phyloP scores from a whole-genome alignment of 1,284 basidiomycete species.

The Sporisorium exsertum region DNA sequence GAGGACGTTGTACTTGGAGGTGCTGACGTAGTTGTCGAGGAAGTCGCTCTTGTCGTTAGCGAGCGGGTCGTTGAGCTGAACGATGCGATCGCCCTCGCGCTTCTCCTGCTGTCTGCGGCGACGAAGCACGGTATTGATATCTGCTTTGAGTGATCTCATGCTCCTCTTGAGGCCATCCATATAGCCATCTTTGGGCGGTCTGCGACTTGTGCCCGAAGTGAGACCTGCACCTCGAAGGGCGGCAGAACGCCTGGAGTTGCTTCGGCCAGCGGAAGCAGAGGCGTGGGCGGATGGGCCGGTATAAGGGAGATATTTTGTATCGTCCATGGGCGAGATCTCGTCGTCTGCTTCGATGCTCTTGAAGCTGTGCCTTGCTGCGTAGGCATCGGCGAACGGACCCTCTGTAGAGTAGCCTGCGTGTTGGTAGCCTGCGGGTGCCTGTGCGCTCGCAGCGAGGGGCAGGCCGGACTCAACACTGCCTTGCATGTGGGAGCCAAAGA shows the following conservation, averaged over 20 bases:
- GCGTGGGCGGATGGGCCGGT: not conserved
- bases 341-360: constrained; percentile 68
- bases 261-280: not conserved
- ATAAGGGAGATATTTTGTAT: constrained; percentile 29
- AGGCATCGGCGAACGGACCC: constrained; percentile 58
- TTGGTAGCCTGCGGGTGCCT: constrained; percentile 52
- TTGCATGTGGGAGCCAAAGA: constrained; percentile 35
- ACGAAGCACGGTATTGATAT: constrained; percentile 50
- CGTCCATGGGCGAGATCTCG: constrained; percentile 45
- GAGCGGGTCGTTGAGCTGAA: constrained; percentile 63
- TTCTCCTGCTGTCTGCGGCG: constrained; percentile 45
- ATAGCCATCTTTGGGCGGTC: constrained; percentile 43
- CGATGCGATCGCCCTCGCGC: constrained; percentile 56
- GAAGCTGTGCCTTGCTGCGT: constrained; percentile 50
- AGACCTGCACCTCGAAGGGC: constrained; percentile 18
- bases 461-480: constrained; percentile 56
- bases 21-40: constrained; percentile 83
- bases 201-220: constrained; percentile 36
- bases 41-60: constrained; percentile 62
- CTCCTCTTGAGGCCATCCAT: constrained; percentile 54
- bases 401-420: constrained; percentile 28
- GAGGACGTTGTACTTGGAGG: constrained; percentile 91
- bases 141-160: constrained; percentile 46
- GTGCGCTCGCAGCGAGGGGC: constrained; percentile 46
- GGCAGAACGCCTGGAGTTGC: constrained; percentile 13